These are phyloP conservation scores for Mycena latifolia DNA, from an alignment of 768 basidiomycete genomes.

Conservation along the genomic window DNA sequence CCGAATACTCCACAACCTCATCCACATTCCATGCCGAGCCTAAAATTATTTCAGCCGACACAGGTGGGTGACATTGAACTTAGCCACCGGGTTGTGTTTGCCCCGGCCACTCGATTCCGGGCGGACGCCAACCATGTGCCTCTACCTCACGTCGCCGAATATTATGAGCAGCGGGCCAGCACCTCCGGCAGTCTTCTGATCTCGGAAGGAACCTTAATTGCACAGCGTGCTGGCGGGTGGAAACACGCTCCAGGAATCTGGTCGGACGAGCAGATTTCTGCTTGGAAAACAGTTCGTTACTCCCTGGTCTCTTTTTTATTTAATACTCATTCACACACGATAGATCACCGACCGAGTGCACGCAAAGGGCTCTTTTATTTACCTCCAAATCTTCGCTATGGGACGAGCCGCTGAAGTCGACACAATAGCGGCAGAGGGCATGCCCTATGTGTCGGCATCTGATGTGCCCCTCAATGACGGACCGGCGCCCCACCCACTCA, in stretches of 20 bases:
- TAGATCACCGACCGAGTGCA: conserved; percentile 1
- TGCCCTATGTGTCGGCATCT: neutral
- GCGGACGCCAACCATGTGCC: neutral
- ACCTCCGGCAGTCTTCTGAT: neutral
- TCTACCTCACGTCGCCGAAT: neutral
- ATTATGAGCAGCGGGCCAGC: neutral
- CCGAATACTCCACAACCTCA: too few relatives aligned
- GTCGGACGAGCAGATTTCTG: neutral
- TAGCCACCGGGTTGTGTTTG: neutral
- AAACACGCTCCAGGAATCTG: neutral
- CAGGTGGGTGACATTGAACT: neutral
- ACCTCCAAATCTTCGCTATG: neutral
- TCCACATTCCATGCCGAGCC: conserved; percentile 5
- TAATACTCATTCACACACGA: neutral
- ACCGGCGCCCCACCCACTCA: neutral
- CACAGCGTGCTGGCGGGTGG: neutral
- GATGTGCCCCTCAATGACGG: neutral
- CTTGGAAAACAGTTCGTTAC: neutral
- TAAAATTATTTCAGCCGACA: neutral
- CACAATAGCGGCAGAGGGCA: neutral
- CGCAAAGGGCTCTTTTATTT: neutral
- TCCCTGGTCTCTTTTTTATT: neutral
- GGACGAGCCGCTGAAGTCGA: neutral
- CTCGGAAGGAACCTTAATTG: neutral
- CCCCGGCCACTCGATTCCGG: neutral